Base-by-base conservation (phyloP, 495 filamentous ascomycete species). In the Filosporella fistucella region DNA sequence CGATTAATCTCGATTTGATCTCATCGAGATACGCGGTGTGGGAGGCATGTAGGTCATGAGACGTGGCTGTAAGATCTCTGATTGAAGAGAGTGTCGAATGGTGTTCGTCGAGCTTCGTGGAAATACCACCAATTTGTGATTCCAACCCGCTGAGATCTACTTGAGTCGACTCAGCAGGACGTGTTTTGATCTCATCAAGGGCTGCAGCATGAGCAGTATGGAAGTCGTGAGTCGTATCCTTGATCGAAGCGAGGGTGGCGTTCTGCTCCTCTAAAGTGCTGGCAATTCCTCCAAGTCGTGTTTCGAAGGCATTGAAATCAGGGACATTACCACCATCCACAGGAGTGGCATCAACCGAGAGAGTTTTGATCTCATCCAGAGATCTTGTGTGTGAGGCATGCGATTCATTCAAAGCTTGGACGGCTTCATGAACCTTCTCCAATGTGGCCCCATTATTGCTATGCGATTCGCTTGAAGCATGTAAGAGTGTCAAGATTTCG, bases 401-500 rank as follows among this genome's bases (percentile, higher is more conserved):
- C n/a, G 35, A 38, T 21, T 38, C 35, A 37, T 43, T 49, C 14
- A 44, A 44, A 2, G 42, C 29, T 20, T 56, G 22, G 8, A 58
- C 47, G 23, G 23, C 43, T 10, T 42, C 45, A 24, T 49, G 40
- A 21, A 59, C 21, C 20, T 45, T 20, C 17, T 28, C 36, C 26
- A 53, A 39, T 11, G 21, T 21, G 8, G 26, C 36, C 21, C 26
- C 25, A 37, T 45, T 23, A 7, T n/a, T 21, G 14, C 38, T 32
- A 22, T 51, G 47, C 20, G 52, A 38, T 11, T 52, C 56, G 33
- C 43, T 45, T 2, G 41, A 45, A 14, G 44, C 14, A 50, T 59
- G 56, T 21, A 59, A 37, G 4, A 55, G 40, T 20, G 56, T 59
- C 36, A 59, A 42, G 14, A 59, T 52, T 35, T 59, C 56, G 35